Evolutionary conservation across 2,329 filamentous ascomycete species (phyloP).

Genomic region (Penicillium freii): DNA sequence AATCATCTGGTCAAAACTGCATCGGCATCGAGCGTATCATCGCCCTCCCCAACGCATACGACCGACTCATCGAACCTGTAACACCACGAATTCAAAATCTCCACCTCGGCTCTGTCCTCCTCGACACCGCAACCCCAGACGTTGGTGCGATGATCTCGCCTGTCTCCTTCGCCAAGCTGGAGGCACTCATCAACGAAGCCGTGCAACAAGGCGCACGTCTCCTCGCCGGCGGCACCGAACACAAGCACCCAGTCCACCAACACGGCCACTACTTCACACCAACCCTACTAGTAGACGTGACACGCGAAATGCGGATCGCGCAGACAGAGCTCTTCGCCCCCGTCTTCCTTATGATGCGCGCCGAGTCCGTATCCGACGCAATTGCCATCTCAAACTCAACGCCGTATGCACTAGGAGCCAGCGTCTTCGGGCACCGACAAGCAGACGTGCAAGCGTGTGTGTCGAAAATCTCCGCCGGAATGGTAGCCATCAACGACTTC

Average conservation of each 20-base stretch:
- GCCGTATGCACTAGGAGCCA: slow-evolving; percentile 80
- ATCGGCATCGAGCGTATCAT: slow-evolving; percentile 95
- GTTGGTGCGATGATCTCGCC: slow-evolving; percentile 88
- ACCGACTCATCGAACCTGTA: slow-evolving; percentile 67
- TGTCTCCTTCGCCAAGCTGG: slow-evolving; percentile 70
- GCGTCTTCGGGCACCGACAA: slow-evolving; percentile 74
- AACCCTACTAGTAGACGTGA: slow-evolving; percentile 88
- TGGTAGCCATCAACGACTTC: slow-evolving; percentile 96
- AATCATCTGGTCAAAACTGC: slow-evolving; percentile 95
- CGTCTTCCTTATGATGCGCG: slow-evolving; percentile 80
- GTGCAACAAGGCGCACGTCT: slow-evolving; percentile 76
- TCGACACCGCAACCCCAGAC: slow-evolving; percentile 56
- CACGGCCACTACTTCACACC: slow-evolving; percentile 88
- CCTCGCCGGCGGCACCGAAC: slow-evolving; percentile 72
- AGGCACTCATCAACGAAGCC: slow-evolving; percentile 73
- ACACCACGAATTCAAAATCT: slow-evolving; percentile 71
- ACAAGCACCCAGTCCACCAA: slow-evolving; percentile 69
- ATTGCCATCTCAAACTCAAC: slow-evolving; percentile 80
- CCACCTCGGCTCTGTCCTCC: slow-evolving; percentile 69
- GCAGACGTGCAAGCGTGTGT: slow-evolving; percentile 64
- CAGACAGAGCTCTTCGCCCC: slow-evolving; percentile 92
- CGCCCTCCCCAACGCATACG: slow-evolving; percentile 72
- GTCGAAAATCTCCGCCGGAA: slow-evolving; percentile 70
- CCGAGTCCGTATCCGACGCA: slow-evolving; percentile 63
- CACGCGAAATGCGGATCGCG: slow-evolving; percentile 78